phyloP scores from a whole-genome alignment of 2,329 filamentous ascomycete genomes.

The Penicillium sclerotigenum region DNA sequence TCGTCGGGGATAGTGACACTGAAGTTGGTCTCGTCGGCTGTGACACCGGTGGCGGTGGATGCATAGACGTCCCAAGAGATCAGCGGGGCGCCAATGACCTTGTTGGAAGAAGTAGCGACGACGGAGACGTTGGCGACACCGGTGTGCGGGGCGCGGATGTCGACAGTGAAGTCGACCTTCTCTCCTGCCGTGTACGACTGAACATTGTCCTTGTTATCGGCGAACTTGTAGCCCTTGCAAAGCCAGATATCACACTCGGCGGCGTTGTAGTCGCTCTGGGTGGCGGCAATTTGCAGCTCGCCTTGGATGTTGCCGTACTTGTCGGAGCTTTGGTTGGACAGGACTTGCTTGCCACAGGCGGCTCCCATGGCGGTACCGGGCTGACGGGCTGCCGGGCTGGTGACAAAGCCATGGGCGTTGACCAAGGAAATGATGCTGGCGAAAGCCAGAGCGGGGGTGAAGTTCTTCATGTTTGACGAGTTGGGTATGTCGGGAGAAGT shows the following conservation, averaged over 20 bases:
- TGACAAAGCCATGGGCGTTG: constrained; percentile 54
- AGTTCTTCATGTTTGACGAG: constrained; percentile 37
- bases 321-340: constrained; percentile 53
- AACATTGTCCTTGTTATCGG: constrained; percentile 54
- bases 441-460: constrained; percentile 42
- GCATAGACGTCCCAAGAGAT: constrained; percentile 33
- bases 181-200: constrained; percentile 51
- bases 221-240: constrained; percentile 59
- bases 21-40: constrained; percentile 29
- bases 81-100: constrained; percentile 38
- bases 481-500: constrained; percentile 28
- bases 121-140: constrained; percentile 51
- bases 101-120: constrained; percentile 46
- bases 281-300: constrained; percentile 49
- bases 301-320: constrained; percentile 58
- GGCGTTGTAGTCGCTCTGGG: constrained; percentile 50
- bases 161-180: constrained; percentile 43
- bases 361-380: constrained; percentile 52
- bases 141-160: constrained; percentile 48
- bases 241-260: constrained; percentile 52
- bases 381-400: constrained; percentile 47
- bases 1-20: constrained; percentile 32
- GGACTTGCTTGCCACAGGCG: constrained; percentile 55
- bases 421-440: constrained; percentile 48
- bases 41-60: constrained; percentile 28